phyloP scores from a whole-genome alignment of 331 rosid species.

The Prunus yedoensis region DNA sequence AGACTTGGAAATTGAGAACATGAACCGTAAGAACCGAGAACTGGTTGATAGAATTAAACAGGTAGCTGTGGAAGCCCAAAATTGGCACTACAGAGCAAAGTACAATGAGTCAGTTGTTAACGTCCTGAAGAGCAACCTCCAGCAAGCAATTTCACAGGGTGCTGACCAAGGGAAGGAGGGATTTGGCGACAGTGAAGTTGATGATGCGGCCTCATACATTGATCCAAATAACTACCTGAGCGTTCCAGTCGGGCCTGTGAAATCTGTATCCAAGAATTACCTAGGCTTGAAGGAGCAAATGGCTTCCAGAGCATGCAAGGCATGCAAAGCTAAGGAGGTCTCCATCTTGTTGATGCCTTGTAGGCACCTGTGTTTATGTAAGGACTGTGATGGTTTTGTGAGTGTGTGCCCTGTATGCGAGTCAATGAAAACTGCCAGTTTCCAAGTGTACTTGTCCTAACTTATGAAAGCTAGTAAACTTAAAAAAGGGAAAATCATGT shows the following conservation, averaged over 20 bases:
- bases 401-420: constrained; percentile 68
- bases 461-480: constrained; percentile 28
- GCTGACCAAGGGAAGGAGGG: constrained; percentile 92
- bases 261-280: constrained; percentile 32
- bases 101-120: constrained; percentile 86
- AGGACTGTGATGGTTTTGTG: constrained; percentile 62
- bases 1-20: constrained; percentile 69
- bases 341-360: constrained; percentile 79
- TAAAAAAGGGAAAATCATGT: constrained; percentile 18
- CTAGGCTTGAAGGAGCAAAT: constrained; percentile 42
- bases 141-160: constrained; percentile 84
- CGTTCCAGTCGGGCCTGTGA: constrained; percentile 32
- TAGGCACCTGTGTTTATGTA: constrained; percentile 76
- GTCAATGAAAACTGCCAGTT: constrained; percentile 56
- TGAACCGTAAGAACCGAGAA: constrained; percentile 71
- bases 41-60: constrained; percentile 80
- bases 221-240: constrained; percentile 61
- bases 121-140: constrained; percentile 67
- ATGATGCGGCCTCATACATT: constrained; percentile 66
- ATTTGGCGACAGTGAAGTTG: constrained; percentile 89
- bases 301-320: constrained; percentile 62
- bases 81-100: constrained; percentile 80
- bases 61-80: constrained; percentile 75
- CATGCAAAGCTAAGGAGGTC: constrained; percentile 68
- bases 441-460: constrained; percentile 61